Base-by-base conservation (phyloP, 306 rosid genomes). In the Calophaca sinica region DNA sequence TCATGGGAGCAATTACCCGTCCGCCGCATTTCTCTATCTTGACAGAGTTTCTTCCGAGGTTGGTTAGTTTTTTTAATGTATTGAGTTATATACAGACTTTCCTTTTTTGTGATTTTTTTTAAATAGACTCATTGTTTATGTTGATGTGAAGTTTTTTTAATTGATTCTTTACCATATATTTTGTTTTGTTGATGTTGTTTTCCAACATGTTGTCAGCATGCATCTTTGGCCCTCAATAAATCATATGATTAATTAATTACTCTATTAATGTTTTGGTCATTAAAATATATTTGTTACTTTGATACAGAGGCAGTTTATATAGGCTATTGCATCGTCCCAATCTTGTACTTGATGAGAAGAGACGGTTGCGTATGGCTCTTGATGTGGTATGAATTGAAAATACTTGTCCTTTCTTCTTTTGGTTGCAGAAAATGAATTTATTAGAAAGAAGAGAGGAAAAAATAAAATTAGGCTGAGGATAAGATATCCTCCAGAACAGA, bases 1-100 rank as follows among this genome's bases (percentile, higher is more conserved):
- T 96, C 84, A 96, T 96, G 97, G 99, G 99, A 61, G 99, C 99
- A 20, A 92, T 96, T 78, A 96, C 98, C 72, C 91, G 96, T 6
- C 69, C 96, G 59, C 99, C 99, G 15, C 92, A 96, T 82, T 92
- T 90, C 81, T 96, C 99, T 39, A 96, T 96, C 82, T 86, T 96
- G 81, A 96, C 96, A 9, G 99, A 96, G 79, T 96, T 85, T 86
- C 98, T 96, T 80, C 99, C 92, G n/a, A 87, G 94, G 99, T 96
- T 79, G 33, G 69, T 20, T 20, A 20, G 1, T 20, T 83, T 78
- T 68, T 66, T 72, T 38, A 58, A 66, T 54, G 67, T 53, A 60
- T 42, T 49, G 11, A 55, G n/a, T 64, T 62, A 13, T 15, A 32
- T 64, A 42, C 55, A 15, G 28, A 9, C 66, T 52, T 55, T 61